phyloP scores from a whole-genome alignment of 2,329 filamentous ascomycete genomes.

The Ascosphaera acerosa region DNA sequence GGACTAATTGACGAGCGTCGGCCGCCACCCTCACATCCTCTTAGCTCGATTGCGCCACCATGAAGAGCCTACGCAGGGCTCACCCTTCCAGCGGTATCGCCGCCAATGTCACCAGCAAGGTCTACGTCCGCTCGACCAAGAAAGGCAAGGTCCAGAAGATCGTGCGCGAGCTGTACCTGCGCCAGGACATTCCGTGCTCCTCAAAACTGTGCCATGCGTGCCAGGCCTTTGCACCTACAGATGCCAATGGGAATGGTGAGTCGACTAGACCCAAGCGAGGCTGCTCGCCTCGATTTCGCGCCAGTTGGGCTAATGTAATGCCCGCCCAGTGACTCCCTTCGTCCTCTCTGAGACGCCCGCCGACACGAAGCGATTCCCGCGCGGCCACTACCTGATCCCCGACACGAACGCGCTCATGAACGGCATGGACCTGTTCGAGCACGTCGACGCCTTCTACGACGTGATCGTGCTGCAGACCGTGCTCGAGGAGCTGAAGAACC shows the following conservation, averaged over 20 bases:
- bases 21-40: too few relatives aligned
- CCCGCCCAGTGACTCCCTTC: constrained; percentile 53
- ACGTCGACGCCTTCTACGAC: constrained; percentile 76
- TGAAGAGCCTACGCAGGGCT: constrained; percentile 38
- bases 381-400: constrained; percentile 81
- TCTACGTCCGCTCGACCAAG: constrained; percentile 83
- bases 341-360: constrained; percentile 74
- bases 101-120: constrained; percentile 73
- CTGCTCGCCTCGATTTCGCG: neutral
- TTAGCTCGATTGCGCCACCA: constrained; percentile 11
- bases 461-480: constrained; percentile 94
- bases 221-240: constrained; percentile 45
- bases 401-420: constrained; percentile 91
- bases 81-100: constrained; percentile 27
- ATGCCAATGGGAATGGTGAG: constrained; percentile 53
- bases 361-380: constrained; percentile 54
- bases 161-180: constrained; percentile 82
- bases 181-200: constrained; percentile 92
- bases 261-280: constrained; percentile 2
- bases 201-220: constrained; percentile 67
- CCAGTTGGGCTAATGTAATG: too few relatives aligned
- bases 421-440: constrained; percentile 92
- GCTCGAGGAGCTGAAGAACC: constrained; percentile 81
- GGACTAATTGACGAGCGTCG: too few relatives aligned
- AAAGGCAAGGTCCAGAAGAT: constrained; percentile 98